Percentiles rank a stretch among this genome's conserved stretches.
These are phyloP conservation scores for Knufia fluminis DNA, from an alignment of 2,329 filamentous ascomycete species.

Conservation along the genomic window DNA sequence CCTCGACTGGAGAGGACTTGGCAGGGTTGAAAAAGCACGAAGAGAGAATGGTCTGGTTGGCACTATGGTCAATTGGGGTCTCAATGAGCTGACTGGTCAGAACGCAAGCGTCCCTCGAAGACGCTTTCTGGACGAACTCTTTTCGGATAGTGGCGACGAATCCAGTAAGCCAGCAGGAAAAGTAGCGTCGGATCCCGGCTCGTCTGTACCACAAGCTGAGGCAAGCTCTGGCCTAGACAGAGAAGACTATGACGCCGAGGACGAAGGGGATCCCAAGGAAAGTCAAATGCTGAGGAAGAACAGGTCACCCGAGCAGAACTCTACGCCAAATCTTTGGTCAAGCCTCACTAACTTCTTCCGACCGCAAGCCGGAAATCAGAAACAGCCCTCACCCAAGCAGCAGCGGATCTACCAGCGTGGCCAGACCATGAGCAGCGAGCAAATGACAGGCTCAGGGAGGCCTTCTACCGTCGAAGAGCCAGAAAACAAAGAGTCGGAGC, in stretches of 20 bases:
- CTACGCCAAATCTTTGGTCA: conserved; percentile 33
- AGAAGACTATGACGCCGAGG: background rate
- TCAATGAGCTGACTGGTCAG: conserved; percentile 75
- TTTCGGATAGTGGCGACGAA: conserved; percentile 21
- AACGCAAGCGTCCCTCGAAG: conserved; percentile 49
- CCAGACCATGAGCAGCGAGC: conserved; percentile 55
- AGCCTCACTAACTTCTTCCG: conserved; percentile 68
- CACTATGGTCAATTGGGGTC: conserved; percentile 86
- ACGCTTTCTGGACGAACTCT: conserved; percentile 24
- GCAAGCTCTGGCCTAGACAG: conserved; percentile 19
- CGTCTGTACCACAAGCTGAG: conserved; percentile 20
- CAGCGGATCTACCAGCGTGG: conserved; percentile 66
- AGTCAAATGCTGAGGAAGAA: background rate
- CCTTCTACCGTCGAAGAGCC: conserved; percentile 18
- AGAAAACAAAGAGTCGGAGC: conserved; percentile 25
- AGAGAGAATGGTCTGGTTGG: conserved; percentile 87
- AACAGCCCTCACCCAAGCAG: conserved; percentile 38
- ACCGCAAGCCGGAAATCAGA: conserved; percentile 36
- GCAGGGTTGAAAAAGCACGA: conserved; percentile 85
- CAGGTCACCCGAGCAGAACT: background rate
- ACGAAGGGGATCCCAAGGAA: background rate
- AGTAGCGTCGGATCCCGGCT: conserved; percentile 13
- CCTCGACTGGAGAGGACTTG: conserved; percentile 89
- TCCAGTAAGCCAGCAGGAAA: conserved; percentile 10
- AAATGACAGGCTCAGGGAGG: conserved; percentile 34